A percentile compares a stretch with the other conserved stretches of the same genome.
Evolutionary conservation across 306 rosid genomes (phyloP).

Genomic region (Parietaria judaica): DNA sequence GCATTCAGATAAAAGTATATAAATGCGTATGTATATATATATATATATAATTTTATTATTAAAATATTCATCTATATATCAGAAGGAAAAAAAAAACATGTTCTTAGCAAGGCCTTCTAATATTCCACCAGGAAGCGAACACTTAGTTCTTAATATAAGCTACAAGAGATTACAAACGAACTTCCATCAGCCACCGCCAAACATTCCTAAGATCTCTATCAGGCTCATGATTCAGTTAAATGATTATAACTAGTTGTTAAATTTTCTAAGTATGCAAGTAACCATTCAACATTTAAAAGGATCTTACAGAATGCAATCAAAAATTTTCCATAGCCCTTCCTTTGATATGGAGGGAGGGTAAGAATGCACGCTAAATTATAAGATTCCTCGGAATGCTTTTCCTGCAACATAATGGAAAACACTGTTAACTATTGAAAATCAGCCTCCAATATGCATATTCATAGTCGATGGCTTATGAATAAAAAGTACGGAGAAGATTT

Average conservation of each 20-base stretch:
- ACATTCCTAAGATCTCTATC: too few relatives aligned
- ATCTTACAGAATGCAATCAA: constrained; percentile 92
- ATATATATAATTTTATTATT: too few relatives aligned
- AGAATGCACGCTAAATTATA: constrained; percentile 97
- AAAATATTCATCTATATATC: too few relatives aligned
- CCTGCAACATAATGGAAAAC: constrained; percentile 41
- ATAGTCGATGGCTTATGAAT: too few relatives aligned
- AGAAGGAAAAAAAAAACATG: background rate
- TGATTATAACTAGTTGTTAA: background rate
- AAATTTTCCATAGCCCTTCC: constrained; percentile 99
- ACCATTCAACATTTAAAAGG: background rate
- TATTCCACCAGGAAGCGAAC: background rate
- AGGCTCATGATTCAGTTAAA: too few relatives aligned
- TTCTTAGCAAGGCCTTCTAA: background rate
- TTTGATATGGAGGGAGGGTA: constrained; percentile 98
- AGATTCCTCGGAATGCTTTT: constrained; percentile 97
- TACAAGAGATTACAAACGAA: too few relatives aligned
- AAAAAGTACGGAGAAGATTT: too few relatives aligned
- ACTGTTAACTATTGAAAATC: background rate
- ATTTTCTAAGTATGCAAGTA: background rate
- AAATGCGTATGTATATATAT: too few relatives aligned
- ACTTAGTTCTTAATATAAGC: too few relatives aligned
- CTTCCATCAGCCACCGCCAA: too few relatives aligned
- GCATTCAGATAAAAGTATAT: too few relatives aligned
- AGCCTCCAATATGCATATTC: background rate